Percentiles rank a stretch among this genome's conserved stretches.
These are phyloP conservation scores for Bimuria novae-zelandiae DNA, from an alignment of 2,329 filamentous ascomycete species.

Conservation along the genomic window DNA sequence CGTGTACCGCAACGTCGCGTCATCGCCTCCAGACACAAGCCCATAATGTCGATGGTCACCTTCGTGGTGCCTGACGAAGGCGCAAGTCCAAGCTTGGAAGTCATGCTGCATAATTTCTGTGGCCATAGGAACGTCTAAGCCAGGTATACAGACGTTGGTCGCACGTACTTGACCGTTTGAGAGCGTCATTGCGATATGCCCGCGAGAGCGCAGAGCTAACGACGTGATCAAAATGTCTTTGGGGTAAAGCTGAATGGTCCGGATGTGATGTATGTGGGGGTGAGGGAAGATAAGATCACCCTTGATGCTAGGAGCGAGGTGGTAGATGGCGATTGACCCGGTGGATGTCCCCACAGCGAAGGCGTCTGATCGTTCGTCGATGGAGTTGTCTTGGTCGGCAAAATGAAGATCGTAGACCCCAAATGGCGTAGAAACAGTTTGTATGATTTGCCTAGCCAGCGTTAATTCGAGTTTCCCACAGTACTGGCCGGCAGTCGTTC, in stretches of 20 bases:
- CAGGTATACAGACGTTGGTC: conserved; percentile 33
- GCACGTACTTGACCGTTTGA: conserved; percentile 66
- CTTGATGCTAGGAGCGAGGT: conserved; percentile 36
- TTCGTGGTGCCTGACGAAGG: conserved; percentile 49
- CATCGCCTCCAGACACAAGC: conserved; percentile 76
- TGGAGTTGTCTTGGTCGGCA: conserved; percentile 52
- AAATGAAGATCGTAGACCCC: conserved; percentile 89
- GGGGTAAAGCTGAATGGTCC: conserved; percentile 56
- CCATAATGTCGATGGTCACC: conserved; percentile 40
- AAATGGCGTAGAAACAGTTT: conserved; percentile 67
- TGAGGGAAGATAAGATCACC: not conserved
- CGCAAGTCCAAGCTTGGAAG: conserved; percentile 75
- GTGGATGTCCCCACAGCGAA: conserved; percentile 81
- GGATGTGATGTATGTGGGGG: conserved; percentile 43
- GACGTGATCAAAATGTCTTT: conserved; percentile 70
- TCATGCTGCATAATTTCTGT: conserved; percentile 47
- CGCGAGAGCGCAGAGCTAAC: conserved; percentile 71
- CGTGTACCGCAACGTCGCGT: conserved; percentile 62
- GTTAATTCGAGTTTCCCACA: too few relatives aligned
- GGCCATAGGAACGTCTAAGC: conserved; percentile 26
- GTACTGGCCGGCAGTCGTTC: too few relatives aligned
- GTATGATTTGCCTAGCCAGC: conserved; percentile 48
- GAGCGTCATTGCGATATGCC: conserved; percentile 69
- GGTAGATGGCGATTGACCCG: conserved; percentile 69
- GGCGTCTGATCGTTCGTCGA: conserved; percentile 36